These are phyloP conservation scores for Oleoguttula mirabilis DNA, from an alignment of 495 filamentous ascomycete genomes.

Conservation along the genomic window DNA sequence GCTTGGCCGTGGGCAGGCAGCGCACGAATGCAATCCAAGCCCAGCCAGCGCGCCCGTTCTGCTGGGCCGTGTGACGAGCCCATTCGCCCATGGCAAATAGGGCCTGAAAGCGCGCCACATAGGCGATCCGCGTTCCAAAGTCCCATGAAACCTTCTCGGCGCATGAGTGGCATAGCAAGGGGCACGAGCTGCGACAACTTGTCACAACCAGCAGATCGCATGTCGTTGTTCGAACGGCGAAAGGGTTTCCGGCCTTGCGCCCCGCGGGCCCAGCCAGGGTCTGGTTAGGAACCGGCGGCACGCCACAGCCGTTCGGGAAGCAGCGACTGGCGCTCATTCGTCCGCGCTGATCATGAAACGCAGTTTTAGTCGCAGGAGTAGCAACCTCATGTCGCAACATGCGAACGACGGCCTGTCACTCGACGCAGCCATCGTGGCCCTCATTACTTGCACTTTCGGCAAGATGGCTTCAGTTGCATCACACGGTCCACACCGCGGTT, in stretches of 20 bases:
- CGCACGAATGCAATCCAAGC: not conserved
- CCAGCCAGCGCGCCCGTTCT: not conserved
- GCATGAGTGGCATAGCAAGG: conserved; percentile 7
- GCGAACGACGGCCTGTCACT: not conserved
- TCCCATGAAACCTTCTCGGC: conserved; percentile 2
- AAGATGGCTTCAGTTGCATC: not conserved
- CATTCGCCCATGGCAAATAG: conserved; percentile 1
- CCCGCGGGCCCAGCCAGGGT: too few relatives aligned
- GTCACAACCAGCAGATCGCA: not conserved
- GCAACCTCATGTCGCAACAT: conserved; percentile 7
- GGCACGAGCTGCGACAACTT: conserved; percentile 8
- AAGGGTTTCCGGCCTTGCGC: conserved; percentile 1
- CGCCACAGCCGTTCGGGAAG: conserved; percentile 3
- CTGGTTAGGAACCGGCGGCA: not conserved
- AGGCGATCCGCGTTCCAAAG: too few relatives aligned
- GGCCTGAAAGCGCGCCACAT: too few relatives aligned
- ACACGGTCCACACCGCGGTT: too few relatives aligned
- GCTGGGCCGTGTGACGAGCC: conserved; percentile 4
- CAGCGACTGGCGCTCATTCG: conserved; percentile 1
- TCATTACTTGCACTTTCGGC: not conserved
- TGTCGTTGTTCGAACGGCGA: conserved; percentile 1
- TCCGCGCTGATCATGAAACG: conserved; percentile 3
- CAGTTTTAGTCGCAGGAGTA: not conserved
- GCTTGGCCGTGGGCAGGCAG: not conserved
- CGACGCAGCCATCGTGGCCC: not conserved